Percentiles rank a stretch among this genome's conserved stretches.
Evolutionary conservation across 306 rosid species (phyloP).

Genomic region (Begonia fuchsioides): DNA sequence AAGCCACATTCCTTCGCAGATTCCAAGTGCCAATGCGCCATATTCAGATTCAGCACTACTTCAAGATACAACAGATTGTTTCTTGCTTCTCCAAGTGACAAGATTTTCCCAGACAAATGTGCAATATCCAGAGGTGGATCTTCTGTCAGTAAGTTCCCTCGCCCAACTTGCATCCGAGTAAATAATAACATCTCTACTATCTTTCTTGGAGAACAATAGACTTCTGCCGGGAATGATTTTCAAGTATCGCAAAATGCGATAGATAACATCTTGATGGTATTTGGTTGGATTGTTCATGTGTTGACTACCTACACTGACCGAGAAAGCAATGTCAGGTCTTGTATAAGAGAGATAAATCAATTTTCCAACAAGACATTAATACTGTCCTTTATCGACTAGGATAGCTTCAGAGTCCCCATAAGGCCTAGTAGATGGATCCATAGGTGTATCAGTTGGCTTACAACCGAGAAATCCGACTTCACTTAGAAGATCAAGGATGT

Average conservation of each 20-base stretch:
- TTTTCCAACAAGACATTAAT: neutral
- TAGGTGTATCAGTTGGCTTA: neutral
- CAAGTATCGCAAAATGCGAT: neutral
- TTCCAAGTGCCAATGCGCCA: neutral
- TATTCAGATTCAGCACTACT: neutral
- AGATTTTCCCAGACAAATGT: neutral
- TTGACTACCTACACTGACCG: neutral
- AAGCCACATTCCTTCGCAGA: neutral
- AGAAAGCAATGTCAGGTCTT: neutral
- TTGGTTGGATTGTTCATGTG: neutral
- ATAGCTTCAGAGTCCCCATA: no score
- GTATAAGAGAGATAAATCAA: neutral
- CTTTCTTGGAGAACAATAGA: slow-evolving; percentile 1
- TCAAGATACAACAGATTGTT: neutral
- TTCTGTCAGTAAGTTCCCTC: neutral
- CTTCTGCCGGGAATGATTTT: neutral
- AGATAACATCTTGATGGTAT: neutral
- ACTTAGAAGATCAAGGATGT: neutral
- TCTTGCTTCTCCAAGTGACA: neutral
- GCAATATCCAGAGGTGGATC: neutral
- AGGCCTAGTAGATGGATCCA: neutral
- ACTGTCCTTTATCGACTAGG: neutral
- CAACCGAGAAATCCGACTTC: neutral
- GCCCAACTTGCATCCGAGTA: neutral
- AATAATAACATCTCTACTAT: neutral